Conservation (phyloP, 768 basidiomycete genomes). For the Boletus eberwhitei region DNA sequence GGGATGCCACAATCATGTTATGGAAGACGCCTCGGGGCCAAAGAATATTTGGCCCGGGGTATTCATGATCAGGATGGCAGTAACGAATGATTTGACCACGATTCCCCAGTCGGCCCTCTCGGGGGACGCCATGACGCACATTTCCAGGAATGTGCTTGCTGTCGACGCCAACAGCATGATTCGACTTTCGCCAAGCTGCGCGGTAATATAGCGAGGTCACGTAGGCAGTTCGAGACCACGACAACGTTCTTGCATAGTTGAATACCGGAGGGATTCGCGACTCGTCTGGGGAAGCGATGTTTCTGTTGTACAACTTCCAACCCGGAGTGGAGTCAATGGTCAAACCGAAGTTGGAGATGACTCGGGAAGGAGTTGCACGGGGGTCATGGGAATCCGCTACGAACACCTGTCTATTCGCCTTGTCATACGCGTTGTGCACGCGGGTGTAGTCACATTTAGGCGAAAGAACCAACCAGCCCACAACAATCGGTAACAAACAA, state of each 20-base stretch:
- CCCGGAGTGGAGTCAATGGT: conserved; percentile 8
- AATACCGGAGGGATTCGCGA: conserved; percentile 21
- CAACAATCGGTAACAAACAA: conserved; percentile 40
- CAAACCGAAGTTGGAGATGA: conserved; percentile 7
- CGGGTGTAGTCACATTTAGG: conserved; percentile 37
- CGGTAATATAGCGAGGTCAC: conserved; percentile 14
- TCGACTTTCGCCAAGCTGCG: conserved; percentile 8
- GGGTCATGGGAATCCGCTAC: background rate
- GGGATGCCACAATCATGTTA: conserved; percentile 29
- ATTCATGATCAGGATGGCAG: conserved; percentile 10
- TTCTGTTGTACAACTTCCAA: background rate
- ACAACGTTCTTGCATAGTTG: conserved; percentile 21
- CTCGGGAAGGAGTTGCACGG: background rate
- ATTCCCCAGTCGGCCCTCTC: conserved; percentile 17
- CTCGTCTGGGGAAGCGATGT: conserved; percentile 21
- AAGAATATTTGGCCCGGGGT: background rate
- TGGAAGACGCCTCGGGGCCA: conserved; percentile 23
- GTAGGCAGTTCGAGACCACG: conserved; percentile 19
- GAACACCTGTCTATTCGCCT: conserved; percentile 8
- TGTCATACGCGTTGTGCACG: conserved; percentile 19
- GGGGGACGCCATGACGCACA: conserved; percentile 1
- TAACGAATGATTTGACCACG: conserved; percentile 17
- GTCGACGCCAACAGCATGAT: conserved; percentile 1
- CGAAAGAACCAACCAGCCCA: conserved; percentile 40
- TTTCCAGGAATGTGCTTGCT: background rate